phyloP scores from a whole-genome alignment of 2,329 filamentous ascomycete genomes.

The Cytospora piceicola region DNA sequence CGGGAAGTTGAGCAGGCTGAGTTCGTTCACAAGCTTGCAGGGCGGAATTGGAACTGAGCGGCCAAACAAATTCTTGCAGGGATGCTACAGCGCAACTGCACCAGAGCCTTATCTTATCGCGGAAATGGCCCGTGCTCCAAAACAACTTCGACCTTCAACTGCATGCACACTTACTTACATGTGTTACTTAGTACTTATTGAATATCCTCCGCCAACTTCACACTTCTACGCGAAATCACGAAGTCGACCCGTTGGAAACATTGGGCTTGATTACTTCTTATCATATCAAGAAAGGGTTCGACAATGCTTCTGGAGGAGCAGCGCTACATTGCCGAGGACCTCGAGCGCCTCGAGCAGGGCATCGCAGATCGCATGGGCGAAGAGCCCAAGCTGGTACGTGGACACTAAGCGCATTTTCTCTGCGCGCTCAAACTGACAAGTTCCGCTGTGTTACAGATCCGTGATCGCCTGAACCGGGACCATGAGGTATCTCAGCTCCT shows the following conservation, averaged over 20 bases:
- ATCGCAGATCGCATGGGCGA: slow-evolving; percentile 87
- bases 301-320: slow-evolving; percentile 88
- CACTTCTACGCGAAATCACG: not conserved
- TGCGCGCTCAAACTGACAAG: slow-evolving; percentile 30
- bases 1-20: not conserved
- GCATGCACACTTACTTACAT: not conserved
- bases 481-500: slow-evolving; percentile 90
- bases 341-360: slow-evolving; percentile 93
- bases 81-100: slow-evolving; percentile 8
- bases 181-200: not conserved
- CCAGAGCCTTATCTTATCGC: slow-evolving; percentile 29
- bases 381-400: slow-evolving; percentile 78
- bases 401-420: not conserved
- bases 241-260: not conserved
- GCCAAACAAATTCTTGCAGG: slow-evolving; percentile 29
- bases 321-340: slow-evolving; percentile 90
- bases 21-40: slow-evolving; percentile 17
- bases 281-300: slow-evolving; percentile 30
- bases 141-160: slow-evolving; percentile 6
- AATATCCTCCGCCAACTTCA: not conserved
- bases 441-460: slow-evolving; percentile 61
- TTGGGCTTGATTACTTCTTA: not conserved
- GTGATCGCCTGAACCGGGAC: slow-evolving; percentile 86
- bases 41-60: slow-evolving; percentile 1
- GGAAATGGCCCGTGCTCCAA: slow-evolving; percentile 7